These are phyloP conservation scores for Metschnikowia kofuensis DNA, from an alignment of 805 yeast species.

Conservation along the genomic window DNA sequence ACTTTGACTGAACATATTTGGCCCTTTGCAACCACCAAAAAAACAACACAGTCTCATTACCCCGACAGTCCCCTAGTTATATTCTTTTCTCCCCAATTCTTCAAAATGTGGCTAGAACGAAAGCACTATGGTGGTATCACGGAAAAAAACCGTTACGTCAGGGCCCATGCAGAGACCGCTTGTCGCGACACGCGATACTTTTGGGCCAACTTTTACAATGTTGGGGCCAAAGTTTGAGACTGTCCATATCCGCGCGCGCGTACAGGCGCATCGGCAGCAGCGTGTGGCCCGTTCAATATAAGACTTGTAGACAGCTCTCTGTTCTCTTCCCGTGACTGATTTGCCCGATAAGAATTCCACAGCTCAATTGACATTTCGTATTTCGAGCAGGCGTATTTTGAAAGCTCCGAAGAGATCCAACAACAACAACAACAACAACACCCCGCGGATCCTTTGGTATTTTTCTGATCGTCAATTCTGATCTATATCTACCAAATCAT, in stretches of 20 bases:
- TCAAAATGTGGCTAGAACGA: not conserved
- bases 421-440: slow-evolving; percentile 14
- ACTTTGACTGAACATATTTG: too few species aligned
- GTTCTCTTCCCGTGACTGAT: not conserved
- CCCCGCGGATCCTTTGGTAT: not conserved
- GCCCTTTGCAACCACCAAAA: too few species aligned
- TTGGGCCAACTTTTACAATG: slow-evolving; percentile 21
- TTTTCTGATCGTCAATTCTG: slow-evolving; percentile 3
- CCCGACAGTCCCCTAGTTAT: too few species aligned
- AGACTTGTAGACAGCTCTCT: slow-evolving; percentile 8
- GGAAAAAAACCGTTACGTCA: slow-evolving; percentile 15
- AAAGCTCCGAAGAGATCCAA: slow-evolving; percentile 2
- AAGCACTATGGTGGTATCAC: not conserved
- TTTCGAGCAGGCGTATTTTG: not conserved
- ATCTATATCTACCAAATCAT: slow-evolving; percentile 5
- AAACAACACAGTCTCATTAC: too few species aligned
- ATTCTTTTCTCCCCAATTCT: not conserved
- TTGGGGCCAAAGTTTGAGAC: slow-evolving; percentile 16
- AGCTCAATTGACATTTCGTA: not conserved
- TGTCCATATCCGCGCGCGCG: slow-evolving; percentile 6
- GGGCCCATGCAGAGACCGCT: slow-evolving; percentile 15
- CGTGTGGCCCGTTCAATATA: slow-evolving; percentile 12
- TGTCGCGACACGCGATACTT: slow-evolving; percentile 15
- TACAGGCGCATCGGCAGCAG: slow-evolving; percentile 10
- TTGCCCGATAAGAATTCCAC: slow-evolving; percentile 3